These are phyloP conservation scores for Plasmodium inui DNA, from an alignment of 169 alveolate genomes.

Conservation along the genomic window DNA sequence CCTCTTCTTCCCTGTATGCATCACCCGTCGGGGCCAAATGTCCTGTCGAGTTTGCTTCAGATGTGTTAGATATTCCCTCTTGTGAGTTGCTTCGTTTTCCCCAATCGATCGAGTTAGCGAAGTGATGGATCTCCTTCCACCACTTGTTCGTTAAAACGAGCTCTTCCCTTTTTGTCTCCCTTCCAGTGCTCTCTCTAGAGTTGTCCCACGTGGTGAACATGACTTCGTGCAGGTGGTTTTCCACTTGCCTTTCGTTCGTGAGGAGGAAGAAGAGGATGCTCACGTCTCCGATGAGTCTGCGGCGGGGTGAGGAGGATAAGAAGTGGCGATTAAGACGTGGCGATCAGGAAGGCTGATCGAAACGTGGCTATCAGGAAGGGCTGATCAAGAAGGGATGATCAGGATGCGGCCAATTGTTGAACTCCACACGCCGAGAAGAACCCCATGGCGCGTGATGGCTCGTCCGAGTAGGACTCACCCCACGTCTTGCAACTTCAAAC, in stretches of 20 bases:
- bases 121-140: slow-evolving; percentile 16
- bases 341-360: not conserved
- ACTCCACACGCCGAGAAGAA: not conserved
- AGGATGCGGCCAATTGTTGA: not conserved
- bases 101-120: not conserved
- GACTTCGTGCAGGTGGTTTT: slow-evolving; percentile 13
- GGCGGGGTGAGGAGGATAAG: not conserved
- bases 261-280: slow-evolving; percentile 26
- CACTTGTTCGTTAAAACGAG: slow-evolving; percentile 1
- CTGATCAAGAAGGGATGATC: not conserved
- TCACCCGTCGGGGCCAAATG: not conserved
- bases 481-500: slow-evolving; percentile 8
- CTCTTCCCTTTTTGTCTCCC: not conserved
- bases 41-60: not conserved
- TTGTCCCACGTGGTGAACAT: not conserved
- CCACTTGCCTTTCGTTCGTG: not conserved
- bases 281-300: slow-evolving; percentile 19
- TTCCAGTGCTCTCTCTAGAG: not conserved
- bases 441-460: not conserved
- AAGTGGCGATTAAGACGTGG: not conserved
- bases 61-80: not conserved
- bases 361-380: too few species aligned
- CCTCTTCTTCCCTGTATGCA: not conserved
- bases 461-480: slow-evolving; percentile 1
- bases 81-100: not conserved